Conservation (phyloP, 306 rosid species). For the Cucumis hystrix region DNA sequence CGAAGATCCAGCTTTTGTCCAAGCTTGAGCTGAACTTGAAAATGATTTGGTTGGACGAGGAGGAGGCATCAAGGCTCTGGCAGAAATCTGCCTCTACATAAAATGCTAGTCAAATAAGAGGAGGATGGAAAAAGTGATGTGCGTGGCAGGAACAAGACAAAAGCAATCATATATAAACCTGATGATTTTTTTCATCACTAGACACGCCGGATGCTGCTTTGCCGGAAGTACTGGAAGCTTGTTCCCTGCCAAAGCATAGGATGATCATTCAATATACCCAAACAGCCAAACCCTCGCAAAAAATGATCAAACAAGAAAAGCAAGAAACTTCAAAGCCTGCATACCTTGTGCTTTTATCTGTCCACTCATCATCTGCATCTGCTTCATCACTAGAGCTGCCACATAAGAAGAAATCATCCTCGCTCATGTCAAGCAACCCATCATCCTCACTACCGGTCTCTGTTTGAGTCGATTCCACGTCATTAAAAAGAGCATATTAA, state of each 20-base stretch:
- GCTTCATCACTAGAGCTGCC: conserved; percentile 96
- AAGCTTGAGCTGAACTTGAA: conserved; percentile 23
- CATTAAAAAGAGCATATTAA: background rate
- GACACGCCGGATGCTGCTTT: conserved; percentile 97
- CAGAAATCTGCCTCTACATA: conserved; percentile 75
- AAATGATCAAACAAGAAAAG: background rate
- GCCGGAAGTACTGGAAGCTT: conserved; percentile 94
- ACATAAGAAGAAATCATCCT: conserved; percentile 77
- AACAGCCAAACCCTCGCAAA: background rate
- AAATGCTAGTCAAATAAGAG: conserved; percentile 13
- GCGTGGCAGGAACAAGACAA: background rate
- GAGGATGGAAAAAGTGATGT: background rate
- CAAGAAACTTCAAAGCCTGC: background rate
- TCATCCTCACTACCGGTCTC: conserved; percentile 99
- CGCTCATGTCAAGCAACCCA: conserved; percentile 88
- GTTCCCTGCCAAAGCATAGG: conserved; percentile 61
- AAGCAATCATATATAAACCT: conserved; percentile 32
- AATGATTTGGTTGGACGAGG: conserved; percentile 53
- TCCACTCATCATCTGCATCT: conserved; percentile 98
- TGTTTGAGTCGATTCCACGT: background rate
- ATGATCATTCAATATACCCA: background rate
- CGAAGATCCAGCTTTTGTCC: conserved; percentile 56
- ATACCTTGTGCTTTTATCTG: conserved; percentile 87
- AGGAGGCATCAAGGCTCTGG: conserved; percentile 94
- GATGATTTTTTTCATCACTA: conserved; percentile 91